Percentiles rank a stretch among this genome's conserved stretches.
These are phyloP conservation scores for Nyctanthes arbortristis DNA, from an alignment of 257 asterid species.

Conservation along the genomic window DNA sequence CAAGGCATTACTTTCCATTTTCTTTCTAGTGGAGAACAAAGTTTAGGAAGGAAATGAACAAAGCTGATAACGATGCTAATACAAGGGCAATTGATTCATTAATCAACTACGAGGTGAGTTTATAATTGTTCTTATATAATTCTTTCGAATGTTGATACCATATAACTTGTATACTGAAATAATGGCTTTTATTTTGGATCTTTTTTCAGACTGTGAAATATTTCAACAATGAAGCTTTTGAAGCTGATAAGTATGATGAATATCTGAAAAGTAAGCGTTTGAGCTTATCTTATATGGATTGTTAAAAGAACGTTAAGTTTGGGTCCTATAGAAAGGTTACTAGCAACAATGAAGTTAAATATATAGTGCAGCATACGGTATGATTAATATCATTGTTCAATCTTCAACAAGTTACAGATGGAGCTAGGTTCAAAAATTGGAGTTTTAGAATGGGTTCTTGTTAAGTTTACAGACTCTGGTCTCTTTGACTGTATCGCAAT, in stretches of 20 bases:
- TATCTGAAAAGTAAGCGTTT: slow-evolving; percentile 75
- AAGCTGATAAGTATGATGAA: slow-evolving; percentile 88
- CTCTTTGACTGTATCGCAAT: not conserved
- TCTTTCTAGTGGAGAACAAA: slow-evolving; percentile 92
- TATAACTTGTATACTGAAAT: slow-evolving; percentile 11
- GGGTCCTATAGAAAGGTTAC: not conserved
- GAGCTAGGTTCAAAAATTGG: not conserved
- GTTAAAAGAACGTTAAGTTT: no score
- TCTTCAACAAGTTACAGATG: not conserved
- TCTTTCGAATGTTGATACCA: slow-evolving; percentile 16
- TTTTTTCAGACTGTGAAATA: slow-evolving; percentile 89
- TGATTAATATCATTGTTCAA: not conserved
- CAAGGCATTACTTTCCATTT: slow-evolving; percentile 23
- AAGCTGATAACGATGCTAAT: slow-evolving; percentile 96
- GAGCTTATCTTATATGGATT: slow-evolving; percentile 8
- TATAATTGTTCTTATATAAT: slow-evolving; percentile 13
- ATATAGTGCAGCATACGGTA: not conserved
- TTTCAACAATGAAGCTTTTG: slow-evolving; percentile 87
- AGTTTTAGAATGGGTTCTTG: not conserved
- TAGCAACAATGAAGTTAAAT: not conserved
- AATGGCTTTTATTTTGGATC: slow-evolving; percentile 11
- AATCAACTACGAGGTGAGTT: slow-evolving; percentile 88
- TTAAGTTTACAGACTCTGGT: not conserved
- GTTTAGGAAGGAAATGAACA: slow-evolving; percentile 93
- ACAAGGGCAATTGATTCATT: slow-evolving; percentile 90